phyloP scores from a whole-genome alignment of 2,329 filamentous ascomycete species.

The Leptoxyphium fumago region DNA sequence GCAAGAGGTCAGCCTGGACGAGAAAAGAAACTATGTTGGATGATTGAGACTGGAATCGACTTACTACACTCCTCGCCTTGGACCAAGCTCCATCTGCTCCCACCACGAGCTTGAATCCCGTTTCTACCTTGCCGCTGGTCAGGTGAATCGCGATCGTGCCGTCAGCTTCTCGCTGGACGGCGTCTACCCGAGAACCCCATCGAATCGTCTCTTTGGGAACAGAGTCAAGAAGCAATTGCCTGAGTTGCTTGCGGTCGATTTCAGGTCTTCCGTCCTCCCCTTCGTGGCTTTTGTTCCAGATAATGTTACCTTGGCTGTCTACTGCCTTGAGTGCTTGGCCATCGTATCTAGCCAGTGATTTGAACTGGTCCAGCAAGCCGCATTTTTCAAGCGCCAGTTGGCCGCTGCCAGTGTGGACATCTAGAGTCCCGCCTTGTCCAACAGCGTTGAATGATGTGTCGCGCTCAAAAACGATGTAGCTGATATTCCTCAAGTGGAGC shows the following conservation, averaged over 20 bases:
- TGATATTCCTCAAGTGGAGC: constrained; percentile 9
- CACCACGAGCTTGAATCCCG: constrained; percentile 30
- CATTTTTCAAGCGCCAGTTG: constrained; percentile 16
- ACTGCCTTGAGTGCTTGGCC: constrained; percentile 7
- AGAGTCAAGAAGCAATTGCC: constrained; percentile 22
- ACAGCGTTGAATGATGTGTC: constrained; percentile 7
- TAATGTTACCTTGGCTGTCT: constrained; percentile 9
- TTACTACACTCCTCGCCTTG: constrained; percentile 20
- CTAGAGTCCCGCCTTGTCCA: constrained; percentile 15
- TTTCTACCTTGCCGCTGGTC: constrained; percentile 16
- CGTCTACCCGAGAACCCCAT: constrained; percentile 19
- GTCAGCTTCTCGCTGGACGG: constrained; percentile 8
- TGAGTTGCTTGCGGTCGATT: constrained; percentile 25
- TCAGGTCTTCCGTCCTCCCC: constrained; percentile 23
- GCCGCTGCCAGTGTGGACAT: constrained; percentile 16
- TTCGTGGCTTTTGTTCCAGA: constrained; percentile 6
- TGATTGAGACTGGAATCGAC: constrained; percentile 1
- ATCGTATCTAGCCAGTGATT: constrained; percentile 14
- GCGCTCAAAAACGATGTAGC: constrained; percentile 16
- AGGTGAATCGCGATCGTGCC: constrained; percentile 14
- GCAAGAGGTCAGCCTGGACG: not conserved
- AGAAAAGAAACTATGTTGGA: not conserved
- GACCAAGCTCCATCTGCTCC: constrained; percentile 36
- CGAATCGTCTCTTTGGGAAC: constrained; percentile 20
- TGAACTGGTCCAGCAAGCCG: constrained; percentile 17